Evolutionary conservation across 305 asterid genomes (phyloP), one percentile per base, ranked within the genome.

Genomic region (Plantago coronopus): DNA sequence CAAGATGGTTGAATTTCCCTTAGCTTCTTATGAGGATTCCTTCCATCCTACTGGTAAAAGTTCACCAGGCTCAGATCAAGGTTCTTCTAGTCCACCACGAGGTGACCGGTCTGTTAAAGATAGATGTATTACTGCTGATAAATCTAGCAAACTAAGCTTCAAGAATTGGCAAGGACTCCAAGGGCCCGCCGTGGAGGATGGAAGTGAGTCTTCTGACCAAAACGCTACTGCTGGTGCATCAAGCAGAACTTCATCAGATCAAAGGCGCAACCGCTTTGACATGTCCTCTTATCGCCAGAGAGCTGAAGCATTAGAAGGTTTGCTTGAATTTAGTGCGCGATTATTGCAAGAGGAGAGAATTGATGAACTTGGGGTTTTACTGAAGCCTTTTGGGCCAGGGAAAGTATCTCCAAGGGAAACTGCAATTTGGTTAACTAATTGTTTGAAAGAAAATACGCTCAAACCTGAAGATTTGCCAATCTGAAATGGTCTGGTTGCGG

Each of bases 331-430:
- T 69, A 87, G 96, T 72, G 94, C 97, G 27, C 82, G 91, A 72
- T 68, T 90, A 76, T 67, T 90, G 76, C 90, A 81, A 57, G 88
- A 85, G 47, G 88, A 86, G 51, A 82, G 96, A 66, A 76, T 83
- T 51, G 96, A 90, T 49, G 97, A 90, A 67, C 97, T 90, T 31
- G 89, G 83, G 18, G 97, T 90, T 54, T 69, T 90, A 66, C 63
- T 90, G 57, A 83, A 81, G 83, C 97, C 97, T 55, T 88, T 90
- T 68, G 96, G 96, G 55, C 94, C 86, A 4, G 95, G 84, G 51
- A 90, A 90, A 74, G 97, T 83, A 57, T 90, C 97, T 63, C 95
- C 96, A 3, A 77, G 95, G 78, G 95, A 90, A 83, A 90, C 97
- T 56, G 97, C 97, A 25, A 90, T 90, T 61, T 87, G 97, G 97